Base-by-base conservation (phyloP, 257 asterid species). In the Mentha longifolia region DNA sequence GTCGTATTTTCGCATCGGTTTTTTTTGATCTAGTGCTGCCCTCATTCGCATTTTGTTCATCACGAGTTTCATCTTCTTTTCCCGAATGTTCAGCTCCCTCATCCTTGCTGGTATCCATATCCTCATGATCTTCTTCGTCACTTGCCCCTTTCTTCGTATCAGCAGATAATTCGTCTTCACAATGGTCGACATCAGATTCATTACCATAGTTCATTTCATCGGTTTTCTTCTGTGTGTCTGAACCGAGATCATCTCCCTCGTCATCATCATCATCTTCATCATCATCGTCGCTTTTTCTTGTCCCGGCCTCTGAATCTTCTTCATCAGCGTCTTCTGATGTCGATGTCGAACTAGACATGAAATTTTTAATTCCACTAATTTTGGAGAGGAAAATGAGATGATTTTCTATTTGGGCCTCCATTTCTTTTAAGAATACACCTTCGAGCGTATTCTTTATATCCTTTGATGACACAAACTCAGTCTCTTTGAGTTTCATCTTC, bases 191-290 rank as follows among this genome's bases (percentile, higher is more conserved):
- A 45, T 84, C 98, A 60, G 87, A 76, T 50, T 57, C 90, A 63
- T 88, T 92, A 2, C 83, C 95, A 64, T 95, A 95, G 67, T 95
- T 93, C 85, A 86, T 78, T 76, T 94, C 99, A 88, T 94, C 97
- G 0, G 84, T 87, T 70, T 88, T 78, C 83, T 89, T 93, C 61
- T 76, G 89, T 22, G 57, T 78, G 30, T 87, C 96, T 37, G 86
- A 77, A 65, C 85, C 92, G 70, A 89, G 89, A 71, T 88, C 99
- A 41, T 92, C 97, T 69, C 87, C 86, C 61, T 49, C 45, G 64
- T 91, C 96, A 43, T 67, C 72, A n/a, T 76, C 87, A 46, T 67
- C 90, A 68, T 80, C 88, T 16, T 76, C 81, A 13, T 8, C 73
- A 5, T 81, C 87, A 0, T 35, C 31, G 37, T 37, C 61, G 2